Conservation (phyloP, 768 basidiomycete species). For the Mycena indigotica region DNA sequence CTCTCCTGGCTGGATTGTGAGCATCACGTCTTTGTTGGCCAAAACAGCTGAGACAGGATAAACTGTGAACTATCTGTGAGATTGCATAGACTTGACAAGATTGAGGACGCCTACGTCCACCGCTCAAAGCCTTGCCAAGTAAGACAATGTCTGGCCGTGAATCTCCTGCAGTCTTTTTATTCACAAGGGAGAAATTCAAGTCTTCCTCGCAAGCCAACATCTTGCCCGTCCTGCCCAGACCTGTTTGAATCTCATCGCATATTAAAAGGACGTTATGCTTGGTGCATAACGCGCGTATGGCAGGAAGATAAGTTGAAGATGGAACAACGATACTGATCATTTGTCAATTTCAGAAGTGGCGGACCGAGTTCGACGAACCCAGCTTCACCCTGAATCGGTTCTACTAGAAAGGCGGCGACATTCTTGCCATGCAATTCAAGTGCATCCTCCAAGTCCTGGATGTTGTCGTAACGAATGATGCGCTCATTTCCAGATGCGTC, state of each 20-base stretch:
- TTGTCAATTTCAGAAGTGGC: neutral
- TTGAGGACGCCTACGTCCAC: constrained; percentile 72
- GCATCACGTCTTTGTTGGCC: constrained; percentile 89
- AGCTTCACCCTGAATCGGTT: constrained; percentile 99
- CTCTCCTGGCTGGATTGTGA: constrained; percentile 92
- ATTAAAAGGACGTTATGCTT: constrained; percentile 94
- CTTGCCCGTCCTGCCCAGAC: constrained; percentile 90
- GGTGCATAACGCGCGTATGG: constrained; percentile 83
- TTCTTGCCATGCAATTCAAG: constrained; percentile 78
- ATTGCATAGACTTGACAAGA: constrained; percentile 7
- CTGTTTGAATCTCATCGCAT: constrained; percentile 99
- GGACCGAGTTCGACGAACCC: constrained; percentile 55
- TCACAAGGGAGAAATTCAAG: neutral
- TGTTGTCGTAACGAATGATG: constrained; percentile 81
- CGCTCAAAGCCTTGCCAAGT: constrained; percentile 95
- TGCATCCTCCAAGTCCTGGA: constrained; percentile 80
- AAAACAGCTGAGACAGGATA: constrained; percentile 97
- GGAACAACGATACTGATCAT: constrained; percentile 88
- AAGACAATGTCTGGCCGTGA: constrained; percentile 91
- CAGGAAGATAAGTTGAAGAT: constrained; percentile 78
- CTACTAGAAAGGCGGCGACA: constrained; percentile 91
- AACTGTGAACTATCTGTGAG: constrained; percentile 44
- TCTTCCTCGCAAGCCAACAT: constrained; percentile 92
- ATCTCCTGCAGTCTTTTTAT: constrained; percentile 24
- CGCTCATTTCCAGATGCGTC: constrained; percentile 50